Conservation (phyloP, 345 rosid species). For the Eucalyptus polyanthemos region DNA sequence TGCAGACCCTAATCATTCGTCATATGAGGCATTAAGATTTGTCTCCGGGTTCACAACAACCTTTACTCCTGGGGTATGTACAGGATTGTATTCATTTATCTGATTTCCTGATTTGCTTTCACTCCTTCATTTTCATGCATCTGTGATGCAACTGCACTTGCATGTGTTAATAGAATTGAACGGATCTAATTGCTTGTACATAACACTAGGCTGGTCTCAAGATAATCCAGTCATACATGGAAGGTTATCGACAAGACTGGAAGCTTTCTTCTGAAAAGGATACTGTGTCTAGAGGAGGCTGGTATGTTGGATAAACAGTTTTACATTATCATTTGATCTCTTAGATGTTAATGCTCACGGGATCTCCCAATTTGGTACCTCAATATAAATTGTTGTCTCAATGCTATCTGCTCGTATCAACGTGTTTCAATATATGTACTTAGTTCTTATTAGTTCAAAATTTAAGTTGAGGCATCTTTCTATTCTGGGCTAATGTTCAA, state of each 20-base stretch:
- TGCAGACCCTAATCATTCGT: conserved; percentile 79
- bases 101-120: neutral
- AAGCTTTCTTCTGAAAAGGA: conserved; percentile 73
- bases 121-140: neutral
- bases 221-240: conserved; percentile 80
- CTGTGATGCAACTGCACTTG: neutral
- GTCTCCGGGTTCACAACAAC: conserved; percentile 67
- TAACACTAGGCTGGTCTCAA: conserved; percentile 68
- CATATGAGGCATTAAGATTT: conserved; percentile 68
- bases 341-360: neutral
- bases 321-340: neutral
- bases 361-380: neutral
- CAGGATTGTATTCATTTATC: neutral
- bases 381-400: neutral
- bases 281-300: conserved; percentile 78
- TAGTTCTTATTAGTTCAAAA: neutral
- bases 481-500: neutral
- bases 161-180: neutral
- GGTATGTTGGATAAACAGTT: conserved; percentile 26
- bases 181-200: neutral
- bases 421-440: neutral
- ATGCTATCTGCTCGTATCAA: neutral
- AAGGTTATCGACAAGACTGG: conserved; percentile 96
- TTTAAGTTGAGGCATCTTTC: neutral
- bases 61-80: conserved; percentile 74